These are phyloP conservation scores for Urochloa ruziziensis DNA, from an alignment of 176 grass and related monocot genomes.

Conservation along the genomic window DNA sequence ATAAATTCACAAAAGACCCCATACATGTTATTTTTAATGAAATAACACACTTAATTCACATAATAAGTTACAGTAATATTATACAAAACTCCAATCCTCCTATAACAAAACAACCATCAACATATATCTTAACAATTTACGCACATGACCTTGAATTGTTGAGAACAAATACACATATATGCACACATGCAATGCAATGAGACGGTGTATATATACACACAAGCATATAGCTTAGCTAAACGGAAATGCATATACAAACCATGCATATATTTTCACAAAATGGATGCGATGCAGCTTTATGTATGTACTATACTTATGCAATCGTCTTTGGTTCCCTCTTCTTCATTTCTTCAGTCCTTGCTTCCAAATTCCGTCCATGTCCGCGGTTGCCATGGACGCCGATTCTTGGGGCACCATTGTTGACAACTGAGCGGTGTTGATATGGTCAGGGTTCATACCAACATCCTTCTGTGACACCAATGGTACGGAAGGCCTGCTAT, in stretches of 20 bases:
- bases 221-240: background rate
- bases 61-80: background rate
- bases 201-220: background rate
- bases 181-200: background rate
- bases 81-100: background rate
- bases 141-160: background rate
- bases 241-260: background rate
- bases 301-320: background rate
- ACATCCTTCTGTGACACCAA: conserved; percentile 4
- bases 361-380: no score
- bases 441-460: background rate
- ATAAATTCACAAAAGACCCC: background rate
- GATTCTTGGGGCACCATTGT: background rate
- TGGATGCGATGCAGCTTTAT: background rate
- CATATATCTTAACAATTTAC: background rate
- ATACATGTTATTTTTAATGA: background rate
- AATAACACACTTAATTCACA: background rate
- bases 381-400: background rate
- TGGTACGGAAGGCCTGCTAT: background rate
- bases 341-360: background rate
- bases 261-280: background rate
- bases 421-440: conserved; percentile 6
- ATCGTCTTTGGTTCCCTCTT: background rate
- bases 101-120: background rate
- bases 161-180: background rate